These are phyloP conservation scores for Rubus parviflorus DNA, from an alignment of 306 rosid genomes.

Conservation along the genomic window DNA sequence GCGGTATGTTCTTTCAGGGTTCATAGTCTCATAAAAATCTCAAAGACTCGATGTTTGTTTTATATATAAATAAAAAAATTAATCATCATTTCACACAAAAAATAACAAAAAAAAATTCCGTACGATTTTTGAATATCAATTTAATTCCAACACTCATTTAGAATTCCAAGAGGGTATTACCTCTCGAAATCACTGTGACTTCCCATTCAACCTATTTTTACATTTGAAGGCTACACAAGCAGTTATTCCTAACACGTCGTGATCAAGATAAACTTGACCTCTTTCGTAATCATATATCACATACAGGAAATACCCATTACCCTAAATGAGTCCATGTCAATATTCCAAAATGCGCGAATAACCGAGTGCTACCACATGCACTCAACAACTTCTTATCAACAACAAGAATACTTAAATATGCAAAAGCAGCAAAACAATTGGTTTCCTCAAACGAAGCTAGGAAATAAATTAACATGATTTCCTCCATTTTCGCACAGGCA, in stretches of 20 bases:
- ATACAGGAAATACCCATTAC: too few relatives aligned
- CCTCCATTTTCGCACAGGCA: slow-evolving; percentile 18
- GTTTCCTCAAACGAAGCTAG: slow-evolving; percentile 7
- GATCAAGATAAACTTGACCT: background rate
- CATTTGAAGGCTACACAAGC: too few relatives aligned
- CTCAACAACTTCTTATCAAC: background rate
- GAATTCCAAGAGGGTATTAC: slow-evolving; percentile 5
- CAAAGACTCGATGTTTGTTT: too few relatives aligned
- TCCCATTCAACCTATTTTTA: too few relatives aligned
- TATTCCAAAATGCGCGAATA: background rate
- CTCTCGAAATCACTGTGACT: background rate
- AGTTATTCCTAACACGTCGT: too few relatives aligned
- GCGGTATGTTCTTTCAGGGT: too few relatives aligned
- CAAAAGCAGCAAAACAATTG: slow-evolving; percentile 11
- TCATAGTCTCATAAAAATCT: too few relatives aligned
- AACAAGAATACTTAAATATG: background rate
- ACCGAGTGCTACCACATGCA: background rate
- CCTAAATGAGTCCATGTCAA: background rate
- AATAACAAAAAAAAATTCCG: too few relatives aligned
- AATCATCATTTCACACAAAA: too few relatives aligned
- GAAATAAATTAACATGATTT: background rate
- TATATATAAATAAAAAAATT: too few relatives aligned
- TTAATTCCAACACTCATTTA: too few relatives aligned
- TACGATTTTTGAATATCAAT: too few relatives aligned
- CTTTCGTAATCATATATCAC: background rate